Percentiles rank a stretch among this genome's conserved stretches.
Conservation (phyloP, 176 grass and related monocot species). For the Zoysia japonica region DNA sequence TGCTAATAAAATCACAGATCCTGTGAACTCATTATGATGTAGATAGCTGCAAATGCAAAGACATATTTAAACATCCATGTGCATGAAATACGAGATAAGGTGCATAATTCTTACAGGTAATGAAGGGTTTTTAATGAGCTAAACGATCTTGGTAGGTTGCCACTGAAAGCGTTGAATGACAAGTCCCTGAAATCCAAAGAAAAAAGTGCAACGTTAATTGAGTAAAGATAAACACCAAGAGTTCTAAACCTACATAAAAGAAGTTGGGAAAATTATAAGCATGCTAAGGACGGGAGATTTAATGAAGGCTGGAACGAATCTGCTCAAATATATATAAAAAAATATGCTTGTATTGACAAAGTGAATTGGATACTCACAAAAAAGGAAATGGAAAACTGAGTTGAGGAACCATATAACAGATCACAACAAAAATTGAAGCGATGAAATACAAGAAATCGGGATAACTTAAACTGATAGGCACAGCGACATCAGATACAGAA, state of each 20-base stretch:
- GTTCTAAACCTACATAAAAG: constrained; percentile 8
- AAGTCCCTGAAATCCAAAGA: constrained; percentile 59
- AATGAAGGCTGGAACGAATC: constrained; percentile 2
- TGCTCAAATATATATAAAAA: constrained; percentile 38
- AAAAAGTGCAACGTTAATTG: constrained; percentile 10
- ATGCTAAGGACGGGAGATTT: not conserved
- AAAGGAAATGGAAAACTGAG: not conserved
- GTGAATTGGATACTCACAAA: not conserved
- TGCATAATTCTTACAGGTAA: constrained; percentile 57
- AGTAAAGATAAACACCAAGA: not conserved
- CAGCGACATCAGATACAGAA: constrained; percentile 21
- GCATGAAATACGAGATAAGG: constrained; percentile 32
- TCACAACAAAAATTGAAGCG: not conserved
- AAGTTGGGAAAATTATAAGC: not conserved
- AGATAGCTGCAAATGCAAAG: constrained; percentile 66
- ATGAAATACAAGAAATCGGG: constrained; percentile 11
- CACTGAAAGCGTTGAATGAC: constrained; percentile 76
- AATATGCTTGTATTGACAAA: constrained; percentile 19
- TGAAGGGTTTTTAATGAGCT: constrained; percentile 68
- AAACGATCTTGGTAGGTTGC: constrained; percentile 80
- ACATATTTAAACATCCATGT: constrained; percentile 34
- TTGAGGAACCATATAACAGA: constrained; percentile 17
- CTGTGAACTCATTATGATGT: constrained; percentile 83
- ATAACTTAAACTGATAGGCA: not conserved
- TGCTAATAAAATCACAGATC: constrained; percentile 76